These are phyloP conservation scores for Ceratopteris richardii DNA, from an alignment of 75 land plant genomes.

Conservation along the genomic window DNA sequence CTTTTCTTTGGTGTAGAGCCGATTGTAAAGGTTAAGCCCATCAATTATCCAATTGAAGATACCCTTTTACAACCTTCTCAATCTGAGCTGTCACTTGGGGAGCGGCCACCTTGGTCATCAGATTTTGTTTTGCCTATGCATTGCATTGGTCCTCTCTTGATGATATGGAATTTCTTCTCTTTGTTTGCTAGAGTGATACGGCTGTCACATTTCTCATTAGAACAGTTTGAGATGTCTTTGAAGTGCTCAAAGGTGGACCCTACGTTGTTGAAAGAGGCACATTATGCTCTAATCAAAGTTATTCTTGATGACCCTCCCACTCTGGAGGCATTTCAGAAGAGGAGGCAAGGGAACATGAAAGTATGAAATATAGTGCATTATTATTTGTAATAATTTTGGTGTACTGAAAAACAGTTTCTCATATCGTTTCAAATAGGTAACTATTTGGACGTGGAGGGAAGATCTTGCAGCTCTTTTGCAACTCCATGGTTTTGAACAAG, in stretches of 20 bases:
- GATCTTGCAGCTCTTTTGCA: conserved; percentile 72
- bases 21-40: conserved; percentile 21
- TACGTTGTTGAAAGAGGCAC: conserved; percentile 47
- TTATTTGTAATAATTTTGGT: too few relatives aligned
- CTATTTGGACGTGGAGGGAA: conserved; percentile 63
- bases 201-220: conserved; percentile 66
- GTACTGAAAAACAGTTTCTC: too few relatives aligned
- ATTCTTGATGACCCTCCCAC: conserved; percentile 49
- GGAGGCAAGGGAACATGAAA: conserved; percentile 38
- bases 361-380: too few relatives aligned
- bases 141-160: conserved; percentile 70
- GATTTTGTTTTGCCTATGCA: conserved; percentile 72
- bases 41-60: conserved; percentile 88
- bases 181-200: conserved; percentile 53
- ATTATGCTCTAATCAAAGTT: conserved; percentile 52
- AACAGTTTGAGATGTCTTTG: conserved; percentile 71
- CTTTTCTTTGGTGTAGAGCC: conserved; percentile 13
- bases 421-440: conserved; percentile 21
- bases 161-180: conserved; percentile 87
- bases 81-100: conserved; percentile 50
- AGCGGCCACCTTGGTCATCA: conserved; percentile 53
- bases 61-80: conserved; percentile 43
- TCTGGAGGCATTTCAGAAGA: conserved; percentile 18
- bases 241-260: conserved; percentile 44
- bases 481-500: conserved; percentile 26